A percentile compares a stretch with the other conserved stretches of the same genome.
These are phyloP conservation scores for Pyricularia pennisetigena DNA, from an alignment of 2,329 filamentous ascomycete species.

Conservation along the genomic window DNA sequence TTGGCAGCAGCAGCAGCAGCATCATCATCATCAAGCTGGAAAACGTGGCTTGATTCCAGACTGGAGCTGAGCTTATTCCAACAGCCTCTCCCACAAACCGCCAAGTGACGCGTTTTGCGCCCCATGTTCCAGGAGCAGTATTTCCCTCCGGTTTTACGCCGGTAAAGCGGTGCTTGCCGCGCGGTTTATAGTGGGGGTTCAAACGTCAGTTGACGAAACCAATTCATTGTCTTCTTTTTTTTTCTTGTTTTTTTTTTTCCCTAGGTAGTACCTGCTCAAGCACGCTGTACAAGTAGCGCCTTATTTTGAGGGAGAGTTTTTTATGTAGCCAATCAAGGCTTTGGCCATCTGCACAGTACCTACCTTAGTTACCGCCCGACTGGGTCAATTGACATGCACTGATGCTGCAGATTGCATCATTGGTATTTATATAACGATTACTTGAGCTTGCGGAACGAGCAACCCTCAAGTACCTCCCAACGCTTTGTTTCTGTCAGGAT, in stretches of 20 bases:
- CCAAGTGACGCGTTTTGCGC: background rate
- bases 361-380: too few relatives aligned
- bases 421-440: background rate
- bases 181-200: background rate
- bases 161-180: background rate
- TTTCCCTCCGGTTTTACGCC: background rate
- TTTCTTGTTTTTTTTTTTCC: too few relatives aligned
- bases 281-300: background rate
- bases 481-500: background rate
- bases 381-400: background rate
- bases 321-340: background rate
- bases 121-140: background rate
- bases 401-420: background rate
- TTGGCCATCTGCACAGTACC: background rate
- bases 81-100: background rate
- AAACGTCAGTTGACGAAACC: background rate
- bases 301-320: background rate
- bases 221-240: background rate
- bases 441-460: too few relatives aligned
- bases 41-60: constrained; percentile 1
- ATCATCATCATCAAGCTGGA: background rate
- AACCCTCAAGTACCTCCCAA: background rate
- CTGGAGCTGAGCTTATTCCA: background rate
- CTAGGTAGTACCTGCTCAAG: too few relatives aligned
- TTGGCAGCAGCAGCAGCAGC: background rate